phyloP scores from a whole-genome alignment of 768 basidiomycete genomes.

The Rhodotorula toruloides region DNA sequence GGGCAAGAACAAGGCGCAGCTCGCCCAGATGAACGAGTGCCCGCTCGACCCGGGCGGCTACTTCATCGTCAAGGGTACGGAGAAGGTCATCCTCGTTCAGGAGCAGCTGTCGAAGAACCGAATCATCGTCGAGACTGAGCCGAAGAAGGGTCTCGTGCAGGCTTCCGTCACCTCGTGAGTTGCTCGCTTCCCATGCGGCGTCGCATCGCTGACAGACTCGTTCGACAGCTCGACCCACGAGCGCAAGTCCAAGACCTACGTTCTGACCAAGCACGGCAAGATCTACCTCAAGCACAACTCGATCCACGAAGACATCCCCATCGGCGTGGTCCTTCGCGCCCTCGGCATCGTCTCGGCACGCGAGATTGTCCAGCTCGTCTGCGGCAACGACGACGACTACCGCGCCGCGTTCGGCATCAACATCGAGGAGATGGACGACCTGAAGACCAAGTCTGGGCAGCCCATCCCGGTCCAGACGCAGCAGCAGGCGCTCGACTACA shows the following conservation, averaged over 20 bases:
- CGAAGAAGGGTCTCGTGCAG: constrained; percentile 75
- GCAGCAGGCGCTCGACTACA: constrained; percentile 90
- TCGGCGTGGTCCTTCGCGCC: constrained; percentile 92
- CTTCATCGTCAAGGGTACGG: constrained; percentile 97
- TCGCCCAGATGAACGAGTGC: constrained; percentile 94
- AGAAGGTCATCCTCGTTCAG: constrained; percentile 98
- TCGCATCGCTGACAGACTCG: constrained; percentile 21
- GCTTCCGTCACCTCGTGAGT: constrained; percentile 92
- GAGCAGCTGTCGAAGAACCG: constrained; percentile 98
- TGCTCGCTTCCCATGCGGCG: background rate
- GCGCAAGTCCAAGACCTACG: constrained; percentile 93
- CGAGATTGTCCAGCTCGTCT: constrained; percentile 88
- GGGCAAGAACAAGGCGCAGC: constrained; percentile 65
- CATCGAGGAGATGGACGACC: constrained; percentile 77
- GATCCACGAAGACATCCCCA: constrained; percentile 92
- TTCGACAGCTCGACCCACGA: constrained; percentile 53
- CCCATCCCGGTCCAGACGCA: constrained; percentile 64
- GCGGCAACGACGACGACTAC: constrained; percentile 84
- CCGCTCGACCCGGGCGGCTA: constrained; percentile 99
- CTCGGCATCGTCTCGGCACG: constrained; percentile 95
- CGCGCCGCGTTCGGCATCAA: constrained; percentile 80
- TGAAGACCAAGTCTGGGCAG: constrained; percentile 20
- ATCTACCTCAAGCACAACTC: constrained; percentile 97
- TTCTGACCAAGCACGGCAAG: constrained; percentile 86
- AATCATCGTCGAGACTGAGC: constrained; percentile 94